phyloP scores from a whole-genome alignment of 495 filamentous ascomycete species.

The Podospora sp. region DNA sequence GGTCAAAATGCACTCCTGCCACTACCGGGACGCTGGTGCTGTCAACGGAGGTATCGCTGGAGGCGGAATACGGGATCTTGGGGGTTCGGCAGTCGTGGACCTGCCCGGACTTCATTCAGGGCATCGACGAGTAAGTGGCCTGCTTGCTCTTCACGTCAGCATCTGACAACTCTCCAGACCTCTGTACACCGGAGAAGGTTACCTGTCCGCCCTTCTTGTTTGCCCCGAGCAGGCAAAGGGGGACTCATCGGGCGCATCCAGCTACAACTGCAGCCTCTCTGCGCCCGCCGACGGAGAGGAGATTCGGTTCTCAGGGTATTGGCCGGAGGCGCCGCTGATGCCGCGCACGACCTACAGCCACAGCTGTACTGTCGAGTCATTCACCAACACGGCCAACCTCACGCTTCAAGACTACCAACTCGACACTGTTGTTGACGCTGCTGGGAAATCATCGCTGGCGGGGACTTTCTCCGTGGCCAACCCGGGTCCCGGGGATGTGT shows the following conservation, averaged over 20 bases:
- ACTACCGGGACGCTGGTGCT: neutral
- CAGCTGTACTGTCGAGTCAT: constrained; percentile 46
- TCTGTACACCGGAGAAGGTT: constrained; percentile 26
- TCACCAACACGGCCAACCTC: constrained; percentile 28
- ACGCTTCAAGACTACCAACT: constrained; percentile 26
- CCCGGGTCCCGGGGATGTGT: constrained; percentile 26
- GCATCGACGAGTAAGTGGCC: constrained; percentile 23
- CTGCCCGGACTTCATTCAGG: constrained; percentile 24
- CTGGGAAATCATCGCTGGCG: neutral
- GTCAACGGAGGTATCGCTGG: constrained; percentile 21
- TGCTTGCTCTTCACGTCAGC: neutral
- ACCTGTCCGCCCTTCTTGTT: constrained; percentile 14
- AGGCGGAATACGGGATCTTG: constrained; percentile 22
- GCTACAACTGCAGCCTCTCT: constrained; percentile 24
- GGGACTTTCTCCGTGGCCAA: constrained; percentile 27
- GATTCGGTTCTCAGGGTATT: constrained; percentile 26
- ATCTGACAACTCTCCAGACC: constrained; percentile 14
- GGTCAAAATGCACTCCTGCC: constrained; percentile 20
- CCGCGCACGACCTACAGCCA: constrained; percentile 59
- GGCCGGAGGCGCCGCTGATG: constrained; percentile 34
- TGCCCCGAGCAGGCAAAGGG: constrained; percentile 12
- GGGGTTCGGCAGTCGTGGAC: constrained; percentile 31
- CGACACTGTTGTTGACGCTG: constrained; percentile 2
- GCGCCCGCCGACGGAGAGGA: neutral
- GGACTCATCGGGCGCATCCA: constrained; percentile 2